Evolutionary conservation across 306 rosid species (phyloP).

Genomic region (Amphicarpaea edgeworthii): DNA sequence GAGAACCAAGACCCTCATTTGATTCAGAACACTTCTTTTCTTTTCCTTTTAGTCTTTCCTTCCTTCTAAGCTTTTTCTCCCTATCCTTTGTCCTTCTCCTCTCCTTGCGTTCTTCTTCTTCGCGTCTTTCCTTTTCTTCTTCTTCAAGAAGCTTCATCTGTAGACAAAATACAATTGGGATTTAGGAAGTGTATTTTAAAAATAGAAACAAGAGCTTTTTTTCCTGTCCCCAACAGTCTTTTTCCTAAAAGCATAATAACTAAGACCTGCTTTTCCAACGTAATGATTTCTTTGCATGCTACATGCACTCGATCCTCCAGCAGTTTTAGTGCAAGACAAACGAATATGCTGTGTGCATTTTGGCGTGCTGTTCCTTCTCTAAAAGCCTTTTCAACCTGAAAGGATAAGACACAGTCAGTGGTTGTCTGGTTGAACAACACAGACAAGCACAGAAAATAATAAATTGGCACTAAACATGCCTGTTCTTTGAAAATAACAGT

Average conservation of each 20-base stretch:
- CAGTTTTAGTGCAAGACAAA: slow-evolving; percentile 91
- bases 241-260: slow-evolving; percentile 47
- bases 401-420: slow-evolving; percentile 46
- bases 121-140: slow-evolving; percentile 98
- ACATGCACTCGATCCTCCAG: slow-evolving; percentile 98
- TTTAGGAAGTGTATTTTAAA: slow-evolving; percentile 44
- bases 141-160: slow-evolving; percentile 99
- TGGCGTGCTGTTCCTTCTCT: slow-evolving; percentile 99
- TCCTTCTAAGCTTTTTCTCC: slow-evolving; percentile 93
- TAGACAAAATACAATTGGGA: slow-evolving; percentile 43
- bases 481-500: slow-evolving; percentile 98
- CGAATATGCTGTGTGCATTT: slow-evolving; percentile 99
- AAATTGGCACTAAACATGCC: slow-evolving; percentile 62
- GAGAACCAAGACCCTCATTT: slow-evolving; percentile 51
- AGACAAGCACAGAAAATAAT: slow-evolving; percentile 15
- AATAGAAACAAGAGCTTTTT: slow-evolving; percentile 26
- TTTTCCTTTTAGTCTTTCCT: slow-evolving; percentile 95
- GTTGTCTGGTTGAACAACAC: slow-evolving; percentile 27
- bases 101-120: slow-evolving; percentile 98
- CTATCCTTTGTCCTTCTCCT: slow-evolving; percentile 89
- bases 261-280: slow-evolving; percentile 92
- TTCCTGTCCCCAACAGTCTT: slow-evolving; percentile 1
- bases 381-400: slow-evolving; percentile 97
- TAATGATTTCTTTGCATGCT: slow-evolving; percentile 97
- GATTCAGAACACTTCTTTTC: slow-evolving; percentile 64